These are phyloP conservation scores for Geranium rotundifolium DNA, from an alignment of 345 rosid species.

Conservation along the genomic window DNA sequence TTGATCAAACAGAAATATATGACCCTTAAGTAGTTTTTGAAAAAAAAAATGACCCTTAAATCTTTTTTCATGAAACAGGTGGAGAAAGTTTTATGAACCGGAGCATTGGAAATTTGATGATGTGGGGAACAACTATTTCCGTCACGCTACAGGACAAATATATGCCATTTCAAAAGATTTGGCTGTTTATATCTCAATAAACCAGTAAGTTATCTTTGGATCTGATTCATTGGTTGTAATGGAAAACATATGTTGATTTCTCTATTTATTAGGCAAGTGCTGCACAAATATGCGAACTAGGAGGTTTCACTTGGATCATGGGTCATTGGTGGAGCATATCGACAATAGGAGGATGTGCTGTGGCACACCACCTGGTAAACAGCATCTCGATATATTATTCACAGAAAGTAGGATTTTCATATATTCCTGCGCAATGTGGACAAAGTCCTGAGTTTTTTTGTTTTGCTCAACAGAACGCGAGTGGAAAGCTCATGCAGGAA, in stretches of 20 bases:
- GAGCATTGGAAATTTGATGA: constrained; percentile 77
- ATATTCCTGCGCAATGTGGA: neutral
- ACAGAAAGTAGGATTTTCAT: neutral
- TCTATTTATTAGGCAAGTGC: constrained; percentile 25
- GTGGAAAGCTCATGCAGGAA: neutral
- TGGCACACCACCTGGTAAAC: neutral
- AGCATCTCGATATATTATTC: too few species aligned
- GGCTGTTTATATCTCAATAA: neutral
- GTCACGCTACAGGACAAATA: constrained; percentile 17
- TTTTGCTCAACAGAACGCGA: neutral
- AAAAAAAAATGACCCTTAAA: too few species aligned
- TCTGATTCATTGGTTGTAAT: too few species aligned
- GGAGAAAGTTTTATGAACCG: constrained; percentile 69
- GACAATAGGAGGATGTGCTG: constrained; percentile 17
- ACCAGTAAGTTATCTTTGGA: neutral
- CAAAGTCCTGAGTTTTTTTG: neutral
- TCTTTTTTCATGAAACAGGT: constrained; percentile 23
- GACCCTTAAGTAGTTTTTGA: too few species aligned
- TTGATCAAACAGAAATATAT: too few species aligned
- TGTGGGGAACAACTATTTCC: constrained; percentile 60
- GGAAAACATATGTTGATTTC: too few species aligned
- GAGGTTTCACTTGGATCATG: constrained; percentile 55
- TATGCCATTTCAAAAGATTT: neutral
- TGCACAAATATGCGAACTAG: constrained; percentile 55
- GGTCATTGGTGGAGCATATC: constrained; percentile 54